These are phyloP conservation scores for Tripterygium wilfordii DNA, from an alignment of 177 flowering plant species.

Conservation along the genomic window DNA sequence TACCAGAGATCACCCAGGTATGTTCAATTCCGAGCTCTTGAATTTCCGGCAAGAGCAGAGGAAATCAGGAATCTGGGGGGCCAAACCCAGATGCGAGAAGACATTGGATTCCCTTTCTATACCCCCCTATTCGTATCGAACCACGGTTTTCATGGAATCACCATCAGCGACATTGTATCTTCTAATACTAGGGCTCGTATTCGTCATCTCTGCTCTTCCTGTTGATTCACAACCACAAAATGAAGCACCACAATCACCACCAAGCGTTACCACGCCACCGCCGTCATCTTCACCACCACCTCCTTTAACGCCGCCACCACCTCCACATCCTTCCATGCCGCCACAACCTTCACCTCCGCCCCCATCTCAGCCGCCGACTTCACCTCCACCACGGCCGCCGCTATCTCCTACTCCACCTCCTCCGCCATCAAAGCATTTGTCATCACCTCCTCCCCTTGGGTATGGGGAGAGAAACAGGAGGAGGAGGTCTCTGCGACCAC, in stretches of 20 bases:
- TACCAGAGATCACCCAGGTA: too few species aligned
- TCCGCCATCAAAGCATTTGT: neutral
- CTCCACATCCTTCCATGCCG: slow-evolving; percentile 16
- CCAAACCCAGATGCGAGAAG: slow-evolving; percentile 11
- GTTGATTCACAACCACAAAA: slow-evolving; percentile 19
- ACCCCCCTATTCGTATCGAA: too few species aligned
- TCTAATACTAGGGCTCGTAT: slow-evolving; percentile 18
- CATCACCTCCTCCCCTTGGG: slow-evolving; percentile 14
- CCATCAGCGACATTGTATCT: slow-evolving; percentile 17
- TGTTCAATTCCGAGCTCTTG: neutral
- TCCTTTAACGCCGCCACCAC: slow-evolving; percentile 14
- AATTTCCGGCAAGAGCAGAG: neutral
- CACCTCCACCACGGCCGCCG: slow-evolving; percentile 15
- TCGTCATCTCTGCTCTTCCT: slow-evolving; percentile 14
- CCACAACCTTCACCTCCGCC: slow-evolving; percentile 17
- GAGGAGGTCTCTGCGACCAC: slow-evolving; percentile 5
- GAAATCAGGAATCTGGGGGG: neutral
- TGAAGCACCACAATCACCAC: neutral
- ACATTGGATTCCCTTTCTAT: neutral
- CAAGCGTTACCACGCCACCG: neutral
- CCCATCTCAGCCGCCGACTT: slow-evolving; percentile 13
- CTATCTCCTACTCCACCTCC: slow-evolving; percentile 13
- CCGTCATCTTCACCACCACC: slow-evolving; percentile 11
- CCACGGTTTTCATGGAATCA: slow-evolving; percentile 39
- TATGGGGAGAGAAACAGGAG: too few species aligned